Evolutionary conservation across 1,284 basidiomycete species (phyloP), one percentile per base, ranked within the genome.

Genomic region (Puccinia coronata): DNA sequence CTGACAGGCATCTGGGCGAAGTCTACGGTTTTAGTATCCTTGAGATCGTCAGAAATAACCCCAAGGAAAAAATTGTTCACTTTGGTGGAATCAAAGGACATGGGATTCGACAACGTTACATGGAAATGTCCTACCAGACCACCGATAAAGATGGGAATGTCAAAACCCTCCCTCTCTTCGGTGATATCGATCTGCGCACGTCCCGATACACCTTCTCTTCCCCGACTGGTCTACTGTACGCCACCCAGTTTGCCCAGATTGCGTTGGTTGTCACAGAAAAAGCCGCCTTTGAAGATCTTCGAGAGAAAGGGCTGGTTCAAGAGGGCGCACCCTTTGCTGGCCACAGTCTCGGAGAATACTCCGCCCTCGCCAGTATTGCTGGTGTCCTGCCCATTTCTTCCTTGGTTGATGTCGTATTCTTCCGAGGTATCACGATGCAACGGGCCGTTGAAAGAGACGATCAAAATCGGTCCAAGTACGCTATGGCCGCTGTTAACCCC

Each of bases 371-470:
- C 0, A 96, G 96, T 20, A 96, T 98, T 83, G 96, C 96, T 63
- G 95, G 95, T 86, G 94, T 98, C 67, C 91, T 99, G 65, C 92
- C 94, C 63, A 95, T 98, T 85, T 94, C 96, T 43, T 91, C 94
- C n/a, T 91, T 99, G 73, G 94, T 96, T 84, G 96, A 98, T 84
- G 94, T 99, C 85, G 96, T 99, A 61, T 98, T 99, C 90, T 98
- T 98, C 88, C 94, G 97, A 87, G 96, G 96, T 86, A 96, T 99
- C 85, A 99, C 96, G 72, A 99, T 99, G 96, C 96, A 98, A 86
- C 93, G 95, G 65, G 96, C 96, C 28, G 96, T 98, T 82, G 93
- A 97, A 87, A 93, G 96, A 69, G 96, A 98, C 85, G 89, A 92
- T 2, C 89, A 93, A 82, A 96, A 96, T 86, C 91, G 96, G 75